These are phyloP conservation scores for Cladosporium sphaerospermum DNA, from an alignment of 2,329 filamentous ascomycete species.

Conservation along the genomic window DNA sequence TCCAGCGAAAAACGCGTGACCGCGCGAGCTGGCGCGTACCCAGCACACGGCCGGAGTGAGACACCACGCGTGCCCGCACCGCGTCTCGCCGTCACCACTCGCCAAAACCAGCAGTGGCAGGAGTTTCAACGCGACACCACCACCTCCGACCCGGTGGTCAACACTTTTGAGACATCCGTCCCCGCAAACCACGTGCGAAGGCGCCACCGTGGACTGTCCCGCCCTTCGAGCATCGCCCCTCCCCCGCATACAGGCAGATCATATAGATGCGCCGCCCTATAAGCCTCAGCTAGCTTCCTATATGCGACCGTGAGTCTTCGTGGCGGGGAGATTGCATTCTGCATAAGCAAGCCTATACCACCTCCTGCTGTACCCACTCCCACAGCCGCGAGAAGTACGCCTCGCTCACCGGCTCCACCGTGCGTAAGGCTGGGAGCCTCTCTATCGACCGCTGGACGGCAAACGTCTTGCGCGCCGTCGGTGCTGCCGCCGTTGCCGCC, in stretches of 20 bases:
- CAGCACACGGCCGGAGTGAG: neutral
- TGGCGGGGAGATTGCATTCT: constrained; percentile 11
- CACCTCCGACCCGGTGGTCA: neutral
- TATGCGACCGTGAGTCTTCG: constrained; percentile 11
- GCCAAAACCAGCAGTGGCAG: constrained; percentile 12
- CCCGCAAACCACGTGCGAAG: constrained; percentile 6
- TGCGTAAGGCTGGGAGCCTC: constrained; percentile 30
- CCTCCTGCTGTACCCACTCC: constrained; percentile 31
- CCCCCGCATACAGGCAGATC: constrained; percentile 4
- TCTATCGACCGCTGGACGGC: constrained; percentile 30
- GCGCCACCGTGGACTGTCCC: neutral
- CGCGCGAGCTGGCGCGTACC: neutral
- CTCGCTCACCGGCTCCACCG: constrained; percentile 38
- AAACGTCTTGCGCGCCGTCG: constrained; percentile 25
- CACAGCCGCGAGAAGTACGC: constrained; percentile 40
- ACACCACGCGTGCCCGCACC: constrained; percentile 7
- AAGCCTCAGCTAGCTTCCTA: constrained; percentile 2
- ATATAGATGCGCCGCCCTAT: constrained; percentile 7
- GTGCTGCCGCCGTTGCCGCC: neutral
- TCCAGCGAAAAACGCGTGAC: constrained; percentile 5
- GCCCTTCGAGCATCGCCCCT: neutral
- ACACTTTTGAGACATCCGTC: constrained; percentile 7
- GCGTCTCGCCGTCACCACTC: constrained; percentile 3
- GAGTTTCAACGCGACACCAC: constrained; percentile 1
- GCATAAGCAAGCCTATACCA: constrained; percentile 12